Base-by-base conservation (phyloP, 176 grass and related monocot species). In the Eremochloa ophiuroides region DNA sequence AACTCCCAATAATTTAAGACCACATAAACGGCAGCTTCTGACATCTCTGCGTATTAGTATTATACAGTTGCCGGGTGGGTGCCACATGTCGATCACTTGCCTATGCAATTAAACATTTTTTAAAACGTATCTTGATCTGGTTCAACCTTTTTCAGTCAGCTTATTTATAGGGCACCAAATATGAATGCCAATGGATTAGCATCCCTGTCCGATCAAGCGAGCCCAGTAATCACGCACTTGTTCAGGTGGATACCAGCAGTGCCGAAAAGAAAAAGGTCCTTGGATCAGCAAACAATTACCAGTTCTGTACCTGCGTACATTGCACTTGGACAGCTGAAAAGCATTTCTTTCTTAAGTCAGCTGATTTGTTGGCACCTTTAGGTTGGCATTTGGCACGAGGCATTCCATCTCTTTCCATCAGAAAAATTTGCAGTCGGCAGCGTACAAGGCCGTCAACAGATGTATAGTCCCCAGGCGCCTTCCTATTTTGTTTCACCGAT, bases 181-280 rank as follows among this genome's bases (percentile, higher is more conserved):
- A 41, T 22, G 40, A 47, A 30, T 18, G 17, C 50, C 27, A 11
- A 31, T 51, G 63, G 64, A 69, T 40, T 18, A 15, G 72, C 22
- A 17, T 12, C 3, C 16, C 10, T 76, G 18, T 53, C 34, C 2
- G 15, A 7, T 15, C 55, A 77, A 73, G 62, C 46, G 58, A 60
- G n/a, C 38, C 38, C 37, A 44, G 81, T 69, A 68, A 68, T 60
- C 47, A 50, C 69, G 75, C 87, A 84, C 69, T 80, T 44, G 12
- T 41, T 41, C 68, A 31, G 68, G 69, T 75, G 81, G 38, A 68
- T 72, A 67, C 44, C 68, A 67, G 34, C 66, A 67, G 35, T 10
- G 68, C 68, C 39, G 67, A 28, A 28, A 31, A 8, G 8, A 53
- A 69, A 71, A 39, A 23, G 20, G 67, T 11, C 55, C 12, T 16